Base-by-base conservation (phyloP, 2,329 filamentous ascomycete species). In the Xylaria sp. region DNA sequence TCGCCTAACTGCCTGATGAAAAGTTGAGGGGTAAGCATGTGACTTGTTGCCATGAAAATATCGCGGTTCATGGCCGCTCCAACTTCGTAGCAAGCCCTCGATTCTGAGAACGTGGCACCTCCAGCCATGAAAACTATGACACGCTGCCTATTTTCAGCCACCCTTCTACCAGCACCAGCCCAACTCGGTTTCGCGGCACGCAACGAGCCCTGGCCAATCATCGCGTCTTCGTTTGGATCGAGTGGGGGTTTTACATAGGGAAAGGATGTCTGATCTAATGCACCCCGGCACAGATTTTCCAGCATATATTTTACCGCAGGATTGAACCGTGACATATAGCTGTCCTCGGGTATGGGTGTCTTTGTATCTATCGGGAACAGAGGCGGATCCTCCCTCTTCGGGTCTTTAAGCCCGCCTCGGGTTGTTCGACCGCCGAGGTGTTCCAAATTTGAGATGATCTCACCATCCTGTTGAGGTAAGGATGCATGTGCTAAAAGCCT, bases 41-140 rank as follows among this genome's bases (percentile, higher is more conserved):
- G 96, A 27, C 92, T 94, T 0, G 93, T 96, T 21, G 91, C 89
- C 5, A 99, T 87, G 78, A 97, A 93, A n/a, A 98, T 84, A 74
- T 99, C 96, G 72, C 92, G 89, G 61, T 88, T 89, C 55, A 89
- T 89, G 59, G 89, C 84, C 61, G 90, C 87, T 2, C 93, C 91
- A 29, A 95, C 84, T 75, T 98, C 93, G 78, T 98, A 98, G 82
- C 96, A 99, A 13, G 90, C 87, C 32, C 96, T 90, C 37, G 93
- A 88, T 81, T 99, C 96, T 5, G 93, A 94, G 79, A 95, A 97
- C 0, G 96, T 98, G 23, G 96, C 96, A 53, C 96, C 96, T 57
- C 96, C 96, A 1, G 95, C 96, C 87, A 98, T 91, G 79, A 97
- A 98, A 18, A 98, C 91, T 68, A 99, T 92, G 63, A 98, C 87